Evolutionary conservation across 2,329 filamentous ascomycete genomes (phyloP), one percentile per base, ranked within the genome.

Genomic region (Exophiala oligosperma): DNA sequence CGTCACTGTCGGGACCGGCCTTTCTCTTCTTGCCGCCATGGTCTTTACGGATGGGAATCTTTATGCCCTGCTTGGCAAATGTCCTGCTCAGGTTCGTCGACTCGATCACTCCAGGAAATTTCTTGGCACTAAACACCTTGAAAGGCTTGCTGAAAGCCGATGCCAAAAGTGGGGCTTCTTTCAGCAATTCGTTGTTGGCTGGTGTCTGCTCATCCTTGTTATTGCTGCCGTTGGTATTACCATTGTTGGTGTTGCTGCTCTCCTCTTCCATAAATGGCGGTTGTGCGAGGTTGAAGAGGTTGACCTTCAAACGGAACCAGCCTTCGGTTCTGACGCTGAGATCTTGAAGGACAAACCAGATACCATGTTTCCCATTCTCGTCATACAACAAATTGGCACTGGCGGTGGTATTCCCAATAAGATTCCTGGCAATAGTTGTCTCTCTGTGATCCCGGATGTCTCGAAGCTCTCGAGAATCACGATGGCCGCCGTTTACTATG

Each of bases 331-430:
- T 84, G 32, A 99, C 93, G 68, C 92, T 96, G 44, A 99, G 79
- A 75, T 99, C 94, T 72, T 97, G 93, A 53, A 97, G 79, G 47
- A 99, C 90, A 69, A 99, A 99, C 93, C 93, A 99, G 64, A 96
- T 92, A 1, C 93, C 93, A 51, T 90, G 85, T 71, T 91, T 90
- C 64, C 91, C 88, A 14, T 89, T 79, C 0, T 86, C 84, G 66
- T 97, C 92, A 2, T 84, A 87, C 53, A 97, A 81, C 32, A 88
- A 85, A 70, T 92, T 93, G 1, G 93, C 93, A 69, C 92, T 96
- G 32, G 92, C 92, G 4, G 91, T 88, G 52, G 96, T 79, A 72
- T 90, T 96, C 1, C 94, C 94, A 63, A 99, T 97, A 8, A 99
- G 82, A 69, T 97, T 99, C 52, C 93, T 81, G 0, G 92, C 91